Base-by-base conservation (phyloP, 2,329 filamentous ascomycete genomes). In the Paraphaeosphaeria sporulosa region DNA sequence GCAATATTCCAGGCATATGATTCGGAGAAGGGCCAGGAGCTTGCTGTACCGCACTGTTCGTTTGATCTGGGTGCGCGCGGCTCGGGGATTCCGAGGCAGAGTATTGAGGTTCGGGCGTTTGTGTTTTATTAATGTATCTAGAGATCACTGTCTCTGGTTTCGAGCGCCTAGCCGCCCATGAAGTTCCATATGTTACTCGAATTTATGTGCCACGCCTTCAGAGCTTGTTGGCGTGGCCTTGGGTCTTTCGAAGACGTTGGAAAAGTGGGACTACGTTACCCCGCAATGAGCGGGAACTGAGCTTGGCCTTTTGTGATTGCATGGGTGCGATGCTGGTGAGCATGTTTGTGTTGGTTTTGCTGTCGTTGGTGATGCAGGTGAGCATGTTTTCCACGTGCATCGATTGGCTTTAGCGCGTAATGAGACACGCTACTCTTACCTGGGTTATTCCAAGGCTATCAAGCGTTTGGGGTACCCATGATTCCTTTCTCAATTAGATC, bases 91-190 rank as follows among this genome's bases (percentile, higher is more conserved):
- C 73, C 77, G 21, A 79, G 84, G 13, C 74, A 87, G 79, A 87
- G 84, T 71, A 86, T 88, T 59, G 86, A 88, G 74, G 77, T 88
- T 2, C 71, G 86, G 48, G 79, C 81, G 5, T 73, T 87, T 65
- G 84, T 86, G 0, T 87, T 87, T 59, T 65, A 59, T 32, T 59
- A 30, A 44, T 7, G 40, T 13, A 32, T 32, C 30, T 4, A 32
- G 30, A 9, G 30, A 8, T 6, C 30, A 9, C 6, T 32, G 30
- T 32, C 4, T 12, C 36, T 34, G 4, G n/a, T 15, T 30, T 17
- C 23, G 27, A 10, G 48, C 2, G 2, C 30, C 19, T 8, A 4
- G 10, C 2, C 44, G 6, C 25, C 25, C 25, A 27, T 27, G 25
- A 27, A 27, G 25, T 27, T 27, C 25, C 3, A 27, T 25, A 40